These are phyloP conservation scores for Shiraia sp. DNA, from an alignment of 2,329 filamentous ascomycete genomes.

Conservation along the genomic window DNA sequence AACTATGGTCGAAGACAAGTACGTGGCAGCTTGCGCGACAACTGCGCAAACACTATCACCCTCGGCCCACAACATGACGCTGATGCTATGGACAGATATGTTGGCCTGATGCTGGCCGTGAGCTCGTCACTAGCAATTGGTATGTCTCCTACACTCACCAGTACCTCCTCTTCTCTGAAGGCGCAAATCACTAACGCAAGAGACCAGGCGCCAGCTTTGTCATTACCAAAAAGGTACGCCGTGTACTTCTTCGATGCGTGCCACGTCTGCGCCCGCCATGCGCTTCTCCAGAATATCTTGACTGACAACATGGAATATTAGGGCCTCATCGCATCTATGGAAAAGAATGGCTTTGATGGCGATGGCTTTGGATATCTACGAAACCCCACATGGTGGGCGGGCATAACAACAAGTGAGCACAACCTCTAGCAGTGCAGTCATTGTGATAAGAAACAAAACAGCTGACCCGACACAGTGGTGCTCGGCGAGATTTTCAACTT, in stretches of 20 bases:
- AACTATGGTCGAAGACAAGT: slow-evolving; percentile 48
- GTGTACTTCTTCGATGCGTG: not conserved
- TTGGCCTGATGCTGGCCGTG: slow-evolving; percentile 47
- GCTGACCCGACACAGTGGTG: slow-evolving; percentile 65
- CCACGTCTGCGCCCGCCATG: slow-evolving; percentile 1
- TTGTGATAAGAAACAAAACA: not conserved
- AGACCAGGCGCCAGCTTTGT: slow-evolving; percentile 87
- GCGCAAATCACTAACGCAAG: slow-evolving; percentile 14
- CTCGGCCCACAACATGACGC: slow-evolving; percentile 9
- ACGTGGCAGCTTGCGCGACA: slow-evolving; percentile 21
- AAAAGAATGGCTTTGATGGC: slow-evolving; percentile 93
- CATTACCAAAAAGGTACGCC: slow-evolving; percentile 90
- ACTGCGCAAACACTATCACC: too few species aligned
- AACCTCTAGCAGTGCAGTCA: not conserved
- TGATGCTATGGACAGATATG: slow-evolving; percentile 42
- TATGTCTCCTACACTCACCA: slow-evolving; percentile 13
- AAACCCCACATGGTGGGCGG: slow-evolving; percentile 97
- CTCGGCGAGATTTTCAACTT: slow-evolving; percentile 96
- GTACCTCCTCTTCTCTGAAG: too few species aligned
- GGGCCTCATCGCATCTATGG: slow-evolving; percentile 88
- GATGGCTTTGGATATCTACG: slow-evolving; percentile 93
- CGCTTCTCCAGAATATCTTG: not conserved
- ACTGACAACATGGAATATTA: slow-evolving; percentile 43
- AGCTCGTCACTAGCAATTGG: slow-evolving; percentile 47
- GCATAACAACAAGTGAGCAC: slow-evolving; percentile 79